phyloP scores from a whole-genome alignment of 176 grass and related monocot genomes.

The Musa acuminata region DNA sequence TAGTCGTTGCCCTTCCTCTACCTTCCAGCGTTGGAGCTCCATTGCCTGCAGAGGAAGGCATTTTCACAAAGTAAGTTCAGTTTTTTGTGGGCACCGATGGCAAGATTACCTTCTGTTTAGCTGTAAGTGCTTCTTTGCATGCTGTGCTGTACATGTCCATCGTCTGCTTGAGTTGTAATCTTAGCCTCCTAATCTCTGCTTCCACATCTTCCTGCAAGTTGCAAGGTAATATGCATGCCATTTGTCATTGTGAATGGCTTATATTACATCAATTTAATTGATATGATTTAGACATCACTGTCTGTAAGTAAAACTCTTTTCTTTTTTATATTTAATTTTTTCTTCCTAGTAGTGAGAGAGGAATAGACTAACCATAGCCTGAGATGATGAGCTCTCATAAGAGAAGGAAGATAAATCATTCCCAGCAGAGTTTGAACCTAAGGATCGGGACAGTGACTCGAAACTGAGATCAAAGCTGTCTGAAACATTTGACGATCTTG shows the following conservation, averaged over 20 bases:
- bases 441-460: slow-evolving; percentile 13
- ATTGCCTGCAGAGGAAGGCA: neutral
- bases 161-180: neutral
- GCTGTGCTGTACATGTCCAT: slow-evolving; percentile 9
- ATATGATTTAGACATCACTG: no score
- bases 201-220: neutral
- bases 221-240: neutral
- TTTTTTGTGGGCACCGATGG: neutral
- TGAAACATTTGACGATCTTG: slow-evolving; percentile 13
- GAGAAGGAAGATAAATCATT: neutral
- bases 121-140: neutral
- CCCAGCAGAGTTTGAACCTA: neutral
- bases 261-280: no score
- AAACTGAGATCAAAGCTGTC: slow-evolving; percentile 16
- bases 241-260: no score
- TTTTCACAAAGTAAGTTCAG: neutral
- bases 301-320: no score
- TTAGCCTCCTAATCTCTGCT: slow-evolving; percentile 1
- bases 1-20: neutral
- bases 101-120: neutral
- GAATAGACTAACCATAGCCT: no score
- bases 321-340: no score
- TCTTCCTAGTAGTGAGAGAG: no score
- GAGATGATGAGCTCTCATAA: no score
- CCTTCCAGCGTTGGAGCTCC: neutral